A percentile compares a stretch with the other conserved stretches of the same genome.
Evolutionary conservation across 768 basidiomycete genomes (phyloP).

Genomic region (Russula ochroleuca): DNA sequence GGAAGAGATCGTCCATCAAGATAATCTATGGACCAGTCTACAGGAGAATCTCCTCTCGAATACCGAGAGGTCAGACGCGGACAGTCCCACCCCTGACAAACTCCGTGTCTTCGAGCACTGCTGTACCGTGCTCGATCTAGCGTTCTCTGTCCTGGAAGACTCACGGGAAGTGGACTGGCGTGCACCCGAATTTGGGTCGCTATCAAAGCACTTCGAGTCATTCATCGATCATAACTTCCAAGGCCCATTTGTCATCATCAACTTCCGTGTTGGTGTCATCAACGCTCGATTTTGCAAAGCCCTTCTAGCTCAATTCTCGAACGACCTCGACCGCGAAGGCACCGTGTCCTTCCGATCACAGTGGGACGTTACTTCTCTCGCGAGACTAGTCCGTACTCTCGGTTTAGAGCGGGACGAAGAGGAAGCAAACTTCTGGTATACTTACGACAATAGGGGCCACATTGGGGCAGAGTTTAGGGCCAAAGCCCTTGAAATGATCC

Average conservation of each 20-base stretch:
- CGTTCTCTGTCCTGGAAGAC: background rate
- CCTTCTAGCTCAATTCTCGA: too few relatives aligned
- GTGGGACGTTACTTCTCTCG: too few relatives aligned
- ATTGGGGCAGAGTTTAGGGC: slow-evolving; percentile 1
- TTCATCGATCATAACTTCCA: slow-evolving; percentile 1
- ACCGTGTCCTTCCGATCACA: too few relatives aligned
- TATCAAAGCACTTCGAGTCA: slow-evolving; percentile 8
- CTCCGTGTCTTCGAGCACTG: slow-evolving; percentile 3
- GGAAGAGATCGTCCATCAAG: too few relatives aligned
- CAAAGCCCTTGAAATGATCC: slow-evolving; percentile 5
- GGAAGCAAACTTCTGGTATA: slow-evolving; percentile 1
- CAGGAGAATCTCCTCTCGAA: slow-evolving; percentile 11
- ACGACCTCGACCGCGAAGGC: too few relatives aligned
- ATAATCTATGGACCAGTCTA: too few relatives aligned
- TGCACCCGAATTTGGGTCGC: slow-evolving; percentile 12
- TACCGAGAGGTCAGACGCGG: background rate
- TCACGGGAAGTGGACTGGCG: slow-evolving; percentile 14
- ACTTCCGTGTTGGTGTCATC: background rate
- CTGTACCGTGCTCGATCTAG: too few relatives aligned
- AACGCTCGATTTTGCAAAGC: too few relatives aligned
- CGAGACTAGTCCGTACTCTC: background rate
- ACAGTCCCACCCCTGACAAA: slow-evolving; percentile 8
- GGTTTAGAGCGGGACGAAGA: background rate
- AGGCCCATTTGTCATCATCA: background rate
- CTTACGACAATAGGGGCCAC: background rate